phyloP scores from a whole-genome alignment of 352 stramenopile species.

The Aphanomyces stellatus region DNA sequence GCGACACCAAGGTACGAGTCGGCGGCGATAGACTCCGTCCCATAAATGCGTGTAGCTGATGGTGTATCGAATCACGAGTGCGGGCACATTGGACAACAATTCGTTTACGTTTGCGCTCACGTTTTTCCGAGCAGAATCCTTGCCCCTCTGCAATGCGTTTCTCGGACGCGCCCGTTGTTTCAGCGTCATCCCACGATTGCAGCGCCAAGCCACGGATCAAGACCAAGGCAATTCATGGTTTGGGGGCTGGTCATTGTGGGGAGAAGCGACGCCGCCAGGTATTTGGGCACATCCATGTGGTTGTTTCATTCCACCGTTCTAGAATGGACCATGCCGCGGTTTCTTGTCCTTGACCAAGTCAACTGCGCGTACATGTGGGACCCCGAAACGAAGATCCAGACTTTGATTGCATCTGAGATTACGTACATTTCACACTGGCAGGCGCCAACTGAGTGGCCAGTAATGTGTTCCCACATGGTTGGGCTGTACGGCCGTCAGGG shows the following conservation, averaged over 20 bases:
- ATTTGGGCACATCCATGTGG: neutral
- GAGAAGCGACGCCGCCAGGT: neutral
- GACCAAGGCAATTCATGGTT: slow-evolving; percentile 32
- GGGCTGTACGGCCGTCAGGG: slow-evolving; percentile 64
- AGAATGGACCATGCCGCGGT: slow-evolving; percentile 11
- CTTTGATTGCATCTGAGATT: slow-evolving; percentile 55
- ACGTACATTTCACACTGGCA: slow-evolving; percentile 43
- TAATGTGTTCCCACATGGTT: slow-evolving; percentile 50
- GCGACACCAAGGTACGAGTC: slow-evolving; percentile 21
- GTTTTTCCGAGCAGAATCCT: neutral
- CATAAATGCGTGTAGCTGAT: slow-evolving; percentile 34
- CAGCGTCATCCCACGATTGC: slow-evolving; percentile 12
- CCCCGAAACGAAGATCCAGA: slow-evolving; percentile 54
- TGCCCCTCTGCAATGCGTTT: slow-evolving; percentile 12
- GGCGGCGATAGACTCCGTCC: neutral
- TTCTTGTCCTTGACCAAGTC: slow-evolving; percentile 12
- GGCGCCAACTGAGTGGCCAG: slow-evolving; percentile 43
- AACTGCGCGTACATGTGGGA: slow-evolving; percentile 59
- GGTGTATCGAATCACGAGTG: slow-evolving; percentile 2
- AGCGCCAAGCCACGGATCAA: neutral
- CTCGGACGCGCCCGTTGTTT: slow-evolving; percentile 8
- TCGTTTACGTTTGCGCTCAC: neutral
- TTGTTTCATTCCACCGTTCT: neutral
- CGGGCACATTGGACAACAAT: neutral
- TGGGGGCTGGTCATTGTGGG: slow-evolving; percentile 30